Conservation (phyloP, 192 early-diverging fungal genomes). For the Entrophospora sp. region DNA sequence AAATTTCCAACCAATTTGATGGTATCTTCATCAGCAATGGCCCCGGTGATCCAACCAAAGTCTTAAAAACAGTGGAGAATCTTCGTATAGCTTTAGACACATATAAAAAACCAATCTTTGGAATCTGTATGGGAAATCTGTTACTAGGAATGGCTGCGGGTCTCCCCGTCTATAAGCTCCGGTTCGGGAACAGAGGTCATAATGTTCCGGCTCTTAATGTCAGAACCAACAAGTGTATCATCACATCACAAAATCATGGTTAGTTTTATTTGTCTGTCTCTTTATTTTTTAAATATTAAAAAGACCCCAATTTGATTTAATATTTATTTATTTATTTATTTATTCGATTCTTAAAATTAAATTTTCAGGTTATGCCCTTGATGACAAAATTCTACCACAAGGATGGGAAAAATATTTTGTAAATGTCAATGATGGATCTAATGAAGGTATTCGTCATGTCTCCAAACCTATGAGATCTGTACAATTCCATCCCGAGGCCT, state of each 20-base stretch:
- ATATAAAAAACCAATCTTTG: constrained; percentile 79
- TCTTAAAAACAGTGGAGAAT: constrained; percentile 59
- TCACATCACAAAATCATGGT: constrained; percentile 96
- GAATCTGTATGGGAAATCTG: constrained; percentile 97
- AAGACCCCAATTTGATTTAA: too few relatives aligned
- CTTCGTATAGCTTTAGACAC: constrained; percentile 55
- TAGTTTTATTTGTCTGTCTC: too few relatives aligned
- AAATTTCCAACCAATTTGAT: constrained; percentile 58
- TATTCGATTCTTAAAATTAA: too few relatives aligned
- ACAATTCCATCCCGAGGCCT: constrained; percentile 96
- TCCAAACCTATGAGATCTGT: constrained; percentile 69
- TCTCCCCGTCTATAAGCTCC: constrained; percentile 76
- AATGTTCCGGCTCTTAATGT: constrained; percentile 87
- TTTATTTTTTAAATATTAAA: too few relatives aligned
- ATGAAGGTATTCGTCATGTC: constrained; percentile 83
- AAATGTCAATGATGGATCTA: constrained; percentile 93
- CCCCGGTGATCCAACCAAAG: constrained; percentile 71
- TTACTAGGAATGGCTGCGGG: constrained; percentile 87
- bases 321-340: too few relatives aligned
- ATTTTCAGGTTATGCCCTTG: constrained; percentile 62
- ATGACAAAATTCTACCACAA: constrained; percentile 52
- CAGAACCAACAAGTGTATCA: constrained; percentile 68
- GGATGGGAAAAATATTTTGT: constrained; percentile 85
- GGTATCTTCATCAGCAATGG: constrained; percentile 92
- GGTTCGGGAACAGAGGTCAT: constrained; percentile 93